Percentiles rank a stretch among this genome's conserved stretches.
Evolutionary conservation across 2,329 filamentous ascomycete species (phyloP).

Genomic region (Cadophora malorum): DNA sequence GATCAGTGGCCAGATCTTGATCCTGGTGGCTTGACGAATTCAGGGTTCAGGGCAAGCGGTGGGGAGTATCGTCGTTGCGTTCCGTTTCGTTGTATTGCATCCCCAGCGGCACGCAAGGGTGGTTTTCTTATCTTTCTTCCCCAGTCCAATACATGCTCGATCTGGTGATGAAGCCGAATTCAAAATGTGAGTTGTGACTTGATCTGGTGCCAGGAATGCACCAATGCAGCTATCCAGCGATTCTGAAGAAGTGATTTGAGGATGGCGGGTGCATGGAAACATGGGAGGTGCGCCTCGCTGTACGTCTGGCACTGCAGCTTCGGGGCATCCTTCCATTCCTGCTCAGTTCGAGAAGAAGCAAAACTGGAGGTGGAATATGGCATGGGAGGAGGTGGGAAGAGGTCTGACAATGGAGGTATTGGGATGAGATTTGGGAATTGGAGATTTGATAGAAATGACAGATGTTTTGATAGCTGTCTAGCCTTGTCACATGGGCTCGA

Average conservation of each 20-base stretch:
- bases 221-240: not conserved
- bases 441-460: conserved; percentile 3
- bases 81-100: not conserved
- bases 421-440: not conserved
- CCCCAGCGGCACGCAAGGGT: conserved; percentile 5
- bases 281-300: conserved; percentile 8
- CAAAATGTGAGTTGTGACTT: not conserved
- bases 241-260: conserved; percentile 11
- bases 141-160: conserved; percentile 2
- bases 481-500: not conserved
- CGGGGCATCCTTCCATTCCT: not conserved
- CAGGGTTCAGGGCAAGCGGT: not conserved
- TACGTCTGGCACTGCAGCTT: not conserved
- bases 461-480: not conserved
- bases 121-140: not conserved
- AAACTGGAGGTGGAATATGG: not conserved
- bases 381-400: not conserved
- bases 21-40: not conserved
- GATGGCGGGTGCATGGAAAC: not conserved
- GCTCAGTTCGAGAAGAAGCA: not conserved
- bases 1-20: conserved; percentile 2
- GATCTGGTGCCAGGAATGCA: not conserved
- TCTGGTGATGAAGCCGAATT: not conserved
- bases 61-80: not conserved
- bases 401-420: not conserved